phyloP scores from a whole-genome alignment of 148 eudicot genomes.

The Hydrangea macrophylla region DNA sequence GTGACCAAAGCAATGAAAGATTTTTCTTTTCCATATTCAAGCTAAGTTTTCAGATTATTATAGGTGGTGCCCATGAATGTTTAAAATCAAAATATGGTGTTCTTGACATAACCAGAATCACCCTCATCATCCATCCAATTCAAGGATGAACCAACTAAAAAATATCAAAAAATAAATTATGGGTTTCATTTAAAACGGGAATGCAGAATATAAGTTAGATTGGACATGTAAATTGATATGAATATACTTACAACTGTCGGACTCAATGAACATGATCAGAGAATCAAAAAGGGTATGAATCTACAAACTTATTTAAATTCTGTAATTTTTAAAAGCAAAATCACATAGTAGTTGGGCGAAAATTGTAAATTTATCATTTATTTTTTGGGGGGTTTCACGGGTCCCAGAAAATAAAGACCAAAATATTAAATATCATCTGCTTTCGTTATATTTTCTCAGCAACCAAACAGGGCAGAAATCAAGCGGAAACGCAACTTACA shows the following conservation, averaged over 20 bases:
- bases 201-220: too few species aligned
- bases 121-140: neutral
- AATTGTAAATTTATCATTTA: neutral
- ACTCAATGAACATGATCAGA: neutral
- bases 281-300: neutral
- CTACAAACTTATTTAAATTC: too few species aligned
- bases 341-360: too few species aligned
- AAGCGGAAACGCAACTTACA: neutral
- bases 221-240: neutral
- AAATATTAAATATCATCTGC: neutral
- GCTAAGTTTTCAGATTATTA: neutral
- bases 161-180: neutral
- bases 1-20: neutral
- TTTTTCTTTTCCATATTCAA: too few species aligned
- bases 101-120: neutral
- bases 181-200: neutral
- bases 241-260: too few species aligned
- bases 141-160: neutral
- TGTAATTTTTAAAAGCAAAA: too few species aligned
- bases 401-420: neutral
- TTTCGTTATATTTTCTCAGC: constrained; percentile 1
- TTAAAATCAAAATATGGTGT: neutral
- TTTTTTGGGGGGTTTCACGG: neutral
- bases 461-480: neutral
- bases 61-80: neutral